Conservation (phyloP, 164 flowering plant species). For the Magnolia sinica region DNA sequence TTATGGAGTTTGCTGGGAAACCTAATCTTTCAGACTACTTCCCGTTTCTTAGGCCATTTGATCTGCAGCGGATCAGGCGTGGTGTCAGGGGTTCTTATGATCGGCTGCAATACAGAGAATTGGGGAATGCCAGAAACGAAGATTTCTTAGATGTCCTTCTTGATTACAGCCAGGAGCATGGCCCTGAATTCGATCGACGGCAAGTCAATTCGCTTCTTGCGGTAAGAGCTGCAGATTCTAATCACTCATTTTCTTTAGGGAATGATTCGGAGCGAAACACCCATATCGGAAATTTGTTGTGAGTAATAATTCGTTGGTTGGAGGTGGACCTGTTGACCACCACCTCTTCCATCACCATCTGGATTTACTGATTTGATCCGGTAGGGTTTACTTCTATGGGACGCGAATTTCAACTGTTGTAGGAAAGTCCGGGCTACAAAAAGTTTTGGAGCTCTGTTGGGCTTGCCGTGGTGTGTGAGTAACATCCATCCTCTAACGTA, state of each 20-base stretch:
- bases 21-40: conserved; percentile 19
- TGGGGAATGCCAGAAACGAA: not conserved
- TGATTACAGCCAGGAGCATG: not conserved
- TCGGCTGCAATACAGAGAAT: conserved; percentile 1
- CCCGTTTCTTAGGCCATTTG: conserved; percentile 10
- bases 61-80: conserved; percentile 17
- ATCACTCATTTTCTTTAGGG: not conserved
- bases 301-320: too few species aligned
- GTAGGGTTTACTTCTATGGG: too few species aligned
- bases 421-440: too few species aligned
- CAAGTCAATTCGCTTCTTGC: not conserved
- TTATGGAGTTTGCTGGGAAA: conserved; percentile 21
- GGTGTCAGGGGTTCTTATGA: not conserved
- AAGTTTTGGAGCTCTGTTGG: too few species aligned
- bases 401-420: too few species aligned
- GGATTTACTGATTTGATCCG: too few species aligned
- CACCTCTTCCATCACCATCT: too few species aligned
- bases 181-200: not conserved
- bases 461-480: too few species aligned
- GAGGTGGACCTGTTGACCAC: too few species aligned
- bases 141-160: conserved; percentile 18
- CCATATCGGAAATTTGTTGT: too few species aligned
- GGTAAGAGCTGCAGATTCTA: conserved; percentile 1
- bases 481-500: too few species aligned
- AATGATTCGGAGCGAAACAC: too few species aligned